phyloP scores from a whole-genome alignment of 306 rosid species.

The Biancaea sappan region DNA sequence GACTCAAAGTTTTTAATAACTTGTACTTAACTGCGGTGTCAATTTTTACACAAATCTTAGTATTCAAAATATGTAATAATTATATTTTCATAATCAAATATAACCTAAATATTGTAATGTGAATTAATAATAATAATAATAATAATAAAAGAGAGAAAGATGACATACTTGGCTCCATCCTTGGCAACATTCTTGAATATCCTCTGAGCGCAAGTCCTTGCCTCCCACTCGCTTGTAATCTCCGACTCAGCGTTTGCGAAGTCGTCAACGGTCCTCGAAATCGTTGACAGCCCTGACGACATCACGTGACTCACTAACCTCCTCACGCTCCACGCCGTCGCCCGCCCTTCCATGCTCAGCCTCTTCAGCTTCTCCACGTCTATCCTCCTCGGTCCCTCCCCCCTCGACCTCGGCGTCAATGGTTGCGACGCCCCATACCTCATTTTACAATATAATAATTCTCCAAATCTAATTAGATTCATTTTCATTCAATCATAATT shows the following conservation, averaged over 20 bases:
- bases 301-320: constrained; percentile 14
- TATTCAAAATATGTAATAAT: too few relatives aligned
- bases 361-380: constrained; percentile 26
- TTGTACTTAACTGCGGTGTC: too few relatives aligned
- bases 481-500: too few relatives aligned
- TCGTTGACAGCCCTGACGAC: constrained; percentile 19
- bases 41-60: too few relatives aligned
- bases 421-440: not conserved
- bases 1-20: too few relatives aligned
- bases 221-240: constrained; percentile 32
- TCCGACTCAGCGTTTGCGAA: constrained; percentile 23
- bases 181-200: constrained; percentile 33
- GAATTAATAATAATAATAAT: not conserved
- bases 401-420: not conserved
- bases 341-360: constrained; percentile 15
- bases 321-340: constrained; percentile 28
- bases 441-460: too few relatives aligned
- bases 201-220: constrained; percentile 21
- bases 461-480: too few relatives aligned
- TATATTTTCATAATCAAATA: too few relatives aligned
- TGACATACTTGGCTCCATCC: constrained; percentile 28
- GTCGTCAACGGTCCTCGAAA: constrained; percentile 26
- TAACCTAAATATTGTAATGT: too few relatives aligned
- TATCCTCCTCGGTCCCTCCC: constrained; percentile 7
- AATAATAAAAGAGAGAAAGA: not conserved